Evolutionary conservation across 2,329 filamentous ascomycete species (phyloP).

Genomic region (Scopulariopsis brevicaulis): DNA sequence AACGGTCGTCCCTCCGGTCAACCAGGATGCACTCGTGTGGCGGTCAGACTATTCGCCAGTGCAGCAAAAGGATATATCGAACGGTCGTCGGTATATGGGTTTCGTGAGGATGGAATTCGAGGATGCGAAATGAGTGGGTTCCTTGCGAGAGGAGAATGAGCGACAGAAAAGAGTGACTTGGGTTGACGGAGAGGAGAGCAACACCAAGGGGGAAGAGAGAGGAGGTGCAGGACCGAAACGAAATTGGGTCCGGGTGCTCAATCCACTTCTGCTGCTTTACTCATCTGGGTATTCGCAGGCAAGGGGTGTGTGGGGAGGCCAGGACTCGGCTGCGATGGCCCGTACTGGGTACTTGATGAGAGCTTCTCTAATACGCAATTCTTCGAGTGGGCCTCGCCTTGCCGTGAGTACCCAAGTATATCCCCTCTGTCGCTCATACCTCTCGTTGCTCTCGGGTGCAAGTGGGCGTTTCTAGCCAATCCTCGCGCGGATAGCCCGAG

Average conservation of each 20-base stretch:
- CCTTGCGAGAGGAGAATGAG: background rate
- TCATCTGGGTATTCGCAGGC: background rate
- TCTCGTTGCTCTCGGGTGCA: too few species aligned
- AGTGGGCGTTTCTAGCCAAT: too few species aligned
- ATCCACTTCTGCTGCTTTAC: background rate
- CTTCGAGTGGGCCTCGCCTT: too few species aligned
- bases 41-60: background rate
- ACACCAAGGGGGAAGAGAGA: slow-evolving; percentile 1
- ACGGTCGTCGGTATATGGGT: background rate
- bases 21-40: background rate
- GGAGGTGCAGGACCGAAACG: slow-evolving; percentile 7
- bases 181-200: slow-evolving; percentile 4
- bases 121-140: background rate
- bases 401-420: too few species aligned
- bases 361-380: too few species aligned
- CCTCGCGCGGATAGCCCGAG: too few species aligned
- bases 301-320: background rate
- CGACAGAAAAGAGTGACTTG: slow-evolving; percentile 2
- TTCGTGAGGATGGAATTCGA: background rate
- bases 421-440: too few species aligned
- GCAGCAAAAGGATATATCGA: background rate
- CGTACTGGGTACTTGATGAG: background rate
- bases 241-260: slow-evolving; percentile 6
- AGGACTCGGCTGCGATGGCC: background rate
- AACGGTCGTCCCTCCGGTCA: background rate